These are phyloP conservation scores for Aspergillus mulundensis DNA, from an alignment of 495 filamentous ascomycete species.

Conservation along the genomic window DNA sequence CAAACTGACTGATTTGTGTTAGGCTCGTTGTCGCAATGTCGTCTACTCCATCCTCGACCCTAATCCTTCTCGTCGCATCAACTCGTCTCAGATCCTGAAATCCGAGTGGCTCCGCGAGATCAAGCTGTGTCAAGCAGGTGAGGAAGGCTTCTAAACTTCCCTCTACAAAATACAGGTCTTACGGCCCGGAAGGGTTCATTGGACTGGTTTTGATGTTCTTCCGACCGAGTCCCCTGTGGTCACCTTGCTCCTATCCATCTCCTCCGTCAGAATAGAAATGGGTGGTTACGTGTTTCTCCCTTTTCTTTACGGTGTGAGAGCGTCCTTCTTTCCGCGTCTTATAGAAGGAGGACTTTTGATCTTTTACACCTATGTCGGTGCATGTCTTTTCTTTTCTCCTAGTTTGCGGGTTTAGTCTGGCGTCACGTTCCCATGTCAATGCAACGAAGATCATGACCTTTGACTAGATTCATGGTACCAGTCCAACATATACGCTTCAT, in stretches of 20 bases:
- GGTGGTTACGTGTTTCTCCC: constrained; percentile 33
- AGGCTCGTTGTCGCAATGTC: constrained; percentile 97
- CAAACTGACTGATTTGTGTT: constrained; percentile 32
- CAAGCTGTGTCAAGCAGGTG: constrained; percentile 89
- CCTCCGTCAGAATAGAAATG: constrained; percentile 15
- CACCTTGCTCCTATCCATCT: constrained; percentile 19
- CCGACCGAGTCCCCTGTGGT: constrained; percentile 10
- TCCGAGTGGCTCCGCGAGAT: constrained; percentile 99
- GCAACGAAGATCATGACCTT: constrained; percentile 46
- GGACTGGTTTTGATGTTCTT: constrained; percentile 11
- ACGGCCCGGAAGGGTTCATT: constrained; percentile 4
- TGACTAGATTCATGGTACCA: constrained; percentile 17
- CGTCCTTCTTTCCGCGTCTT: constrained; percentile 25
- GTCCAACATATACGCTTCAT: constrained; percentile 16
- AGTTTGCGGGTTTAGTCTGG: constrained; percentile 27
- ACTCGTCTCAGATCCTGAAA: constrained; percentile 91
- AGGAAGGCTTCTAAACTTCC: constrained; percentile 70
- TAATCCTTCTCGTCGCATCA: constrained; percentile 85
- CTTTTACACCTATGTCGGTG: constrained; percentile 24
- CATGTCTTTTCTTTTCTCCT: constrained; percentile 21
- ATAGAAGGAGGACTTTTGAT: constrained; percentile 31
- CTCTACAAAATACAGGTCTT: constrained; percentile 1
- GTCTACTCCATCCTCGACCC: constrained; percentile 98
- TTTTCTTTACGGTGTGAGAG: constrained; percentile 16
- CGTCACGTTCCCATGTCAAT: constrained; percentile 41